Percentiles rank a stretch among this genome's conserved stretches.
Evolutionary conservation across 2,329 filamentous ascomycete genomes (phyloP).

Genomic region (Hypomyces rosellus): DNA sequence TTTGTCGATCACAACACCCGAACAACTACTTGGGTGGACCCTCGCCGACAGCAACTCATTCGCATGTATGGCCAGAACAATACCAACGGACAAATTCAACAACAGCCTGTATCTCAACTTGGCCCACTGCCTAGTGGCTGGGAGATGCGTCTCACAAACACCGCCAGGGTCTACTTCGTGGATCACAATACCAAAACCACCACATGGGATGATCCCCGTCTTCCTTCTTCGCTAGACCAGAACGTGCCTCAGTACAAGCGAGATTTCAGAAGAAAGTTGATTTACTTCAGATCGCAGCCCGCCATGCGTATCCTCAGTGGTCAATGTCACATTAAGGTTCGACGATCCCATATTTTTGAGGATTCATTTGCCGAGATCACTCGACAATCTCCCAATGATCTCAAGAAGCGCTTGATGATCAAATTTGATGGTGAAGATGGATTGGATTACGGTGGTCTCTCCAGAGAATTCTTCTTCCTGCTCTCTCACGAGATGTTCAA

Average conservation of each 20-base stretch:
- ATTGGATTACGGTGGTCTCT: constrained; percentile 94
- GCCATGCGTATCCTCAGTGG: constrained; percentile 91
- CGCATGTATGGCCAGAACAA: constrained; percentile 94
- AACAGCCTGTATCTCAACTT: constrained; percentile 94
- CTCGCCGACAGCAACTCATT: constrained; percentile 94
- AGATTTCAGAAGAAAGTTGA: constrained; percentile 94
- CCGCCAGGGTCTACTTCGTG: constrained; percentile 95
- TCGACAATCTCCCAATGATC: constrained; percentile 85
- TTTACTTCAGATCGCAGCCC: constrained; percentile 98
- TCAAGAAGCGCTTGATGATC: constrained; percentile 99
- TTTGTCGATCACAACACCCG: constrained; percentile 98
- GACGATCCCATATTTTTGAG: constrained; percentile 95
- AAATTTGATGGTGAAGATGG: constrained; percentile 99
- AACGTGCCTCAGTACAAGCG: constrained; percentile 99
- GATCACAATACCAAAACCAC: constrained; percentile 99
- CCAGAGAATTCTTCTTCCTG: constrained; percentile 98
- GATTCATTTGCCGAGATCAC: constrained; percentile 99
- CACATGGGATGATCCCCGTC: constrained; percentile 93
- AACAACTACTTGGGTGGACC: constrained; percentile 98
- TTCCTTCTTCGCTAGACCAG: constrained; percentile 93
- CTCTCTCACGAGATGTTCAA: constrained; percentile 99
- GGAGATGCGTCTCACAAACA: constrained; percentile 99
- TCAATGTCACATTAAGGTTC: constrained; percentile 96
- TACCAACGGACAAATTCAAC: constrained; percentile 81
- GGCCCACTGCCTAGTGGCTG: constrained; percentile 93